Evolutionary conservation across 1,139 yeast species (phyloP), one percentile per base, ranked within the genome.

Genomic region (Kodamaea sp.): DNA sequence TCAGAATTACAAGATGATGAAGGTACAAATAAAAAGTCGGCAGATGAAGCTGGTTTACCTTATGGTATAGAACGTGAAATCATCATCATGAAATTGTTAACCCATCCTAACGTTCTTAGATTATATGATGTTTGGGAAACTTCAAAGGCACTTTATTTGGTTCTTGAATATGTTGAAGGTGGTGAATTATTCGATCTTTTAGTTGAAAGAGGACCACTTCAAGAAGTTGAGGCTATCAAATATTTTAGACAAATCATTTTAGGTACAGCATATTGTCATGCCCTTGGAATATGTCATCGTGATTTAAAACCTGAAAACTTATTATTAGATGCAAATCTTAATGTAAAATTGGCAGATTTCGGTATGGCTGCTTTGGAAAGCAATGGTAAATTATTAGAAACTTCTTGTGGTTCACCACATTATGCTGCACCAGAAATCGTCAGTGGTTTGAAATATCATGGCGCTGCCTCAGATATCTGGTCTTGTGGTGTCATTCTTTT

Each of bases 341-440:
- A 79, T 48, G 84, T 84, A 38, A 84, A 84, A 54, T 78, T 84
- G 49, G 95, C 94, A 6, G 95, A 84, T 61, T 84, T 84, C 54
- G 95, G 94, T 36, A 84, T 84, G 94, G 94, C 94, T 23, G 92
- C 94, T 23, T 65, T 84, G 47, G 90, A 84, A 59, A 74, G 83
- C 45, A 80, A 81, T 42, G 85, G 83, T 32, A 80, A 78, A 58
- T 63, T 84, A 41, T 65, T 84, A 39, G 89, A 83, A 57, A 84
- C 95, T 7, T 78, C 86, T 9, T 84, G 95, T 66, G 95, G 94
- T 3, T 81, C 89, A 29, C 94, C 95, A 15, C 95, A 84, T 62
- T 84, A 84, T 58, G 94, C 94, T 9, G 87, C 94, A 6, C 95
- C 95, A 1, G 95, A 84, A 63, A 84, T 84, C 47, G 90, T 84